Percentiles rank a stretch among this genome's conserved stretches.
Conservation (phyloP, 352 stramenopile species). For the Pythium graminicola region DNA sequence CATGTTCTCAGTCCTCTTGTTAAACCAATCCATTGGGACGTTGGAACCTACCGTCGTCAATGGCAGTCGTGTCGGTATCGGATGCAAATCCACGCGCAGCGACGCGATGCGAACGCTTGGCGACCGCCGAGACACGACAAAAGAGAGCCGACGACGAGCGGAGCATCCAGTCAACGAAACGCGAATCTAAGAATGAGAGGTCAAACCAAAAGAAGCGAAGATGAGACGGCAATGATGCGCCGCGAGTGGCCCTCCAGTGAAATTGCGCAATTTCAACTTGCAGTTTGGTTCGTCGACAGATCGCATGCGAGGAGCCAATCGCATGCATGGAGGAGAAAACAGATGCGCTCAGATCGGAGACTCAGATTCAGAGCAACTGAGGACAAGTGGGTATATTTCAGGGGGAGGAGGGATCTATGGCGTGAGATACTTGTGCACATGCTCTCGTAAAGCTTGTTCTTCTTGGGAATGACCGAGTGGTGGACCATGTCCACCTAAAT, state of each 20-base stretch:
- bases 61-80: not conserved
- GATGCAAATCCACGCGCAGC: constrained; percentile 20
- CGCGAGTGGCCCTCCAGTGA: too few relatives aligned
- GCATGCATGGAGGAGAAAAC: not conserved
- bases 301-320: constrained; percentile 9
- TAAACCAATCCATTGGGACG: too few relatives aligned
- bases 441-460: constrained; percentile 49
- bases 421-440: constrained; percentile 69
- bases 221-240: too few relatives aligned
- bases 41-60: constrained; percentile 5
- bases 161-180: too few relatives aligned
- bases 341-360: not conserved
- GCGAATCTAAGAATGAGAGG: not conserved
- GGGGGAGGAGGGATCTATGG: constrained; percentile 16
- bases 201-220: not conserved
- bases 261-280: constrained; percentile 33
- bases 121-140: not conserved
- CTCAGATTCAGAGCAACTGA: constrained; percentile 16
- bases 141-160: not conserved
- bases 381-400: not conserved
- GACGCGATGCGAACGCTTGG: not conserved
- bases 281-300: constrained; percentile 30
- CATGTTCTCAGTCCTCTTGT: too few relatives aligned
- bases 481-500: constrained; percentile 57
- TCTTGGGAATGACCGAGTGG: constrained; percentile 63